Evolutionary conservation across 2,329 filamentous ascomycete genomes (phyloP).

Genomic region (Fusarium ramigenum): DNA sequence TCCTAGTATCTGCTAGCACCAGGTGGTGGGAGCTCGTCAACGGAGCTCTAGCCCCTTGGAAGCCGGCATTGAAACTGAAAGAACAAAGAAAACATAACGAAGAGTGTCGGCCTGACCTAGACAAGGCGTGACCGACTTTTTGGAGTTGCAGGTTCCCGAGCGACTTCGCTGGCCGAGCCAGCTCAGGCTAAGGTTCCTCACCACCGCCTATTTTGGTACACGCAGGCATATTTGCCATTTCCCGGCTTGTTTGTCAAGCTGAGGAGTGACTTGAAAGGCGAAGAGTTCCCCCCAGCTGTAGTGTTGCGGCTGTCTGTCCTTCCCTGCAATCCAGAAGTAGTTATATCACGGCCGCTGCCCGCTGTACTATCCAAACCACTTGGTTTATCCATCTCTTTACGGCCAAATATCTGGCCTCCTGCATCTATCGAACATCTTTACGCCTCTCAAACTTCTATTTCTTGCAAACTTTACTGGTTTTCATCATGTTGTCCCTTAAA

Average conservation of each 20-base stretch:
- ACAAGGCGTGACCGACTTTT: constrained; percentile 37
- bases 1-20: constrained; percentile 29
- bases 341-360: constrained; percentile 44
- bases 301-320: constrained; percentile 36
- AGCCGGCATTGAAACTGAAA: constrained; percentile 18
- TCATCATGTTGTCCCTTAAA: constrained; percentile 69
- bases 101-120: constrained; percentile 24
- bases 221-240: constrained; percentile 29
- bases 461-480: constrained; percentile 27
- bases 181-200: constrained; percentile 30
- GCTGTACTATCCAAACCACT: constrained; percentile 38
- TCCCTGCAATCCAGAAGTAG: constrained; percentile 37
- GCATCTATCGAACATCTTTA: constrained; percentile 13
- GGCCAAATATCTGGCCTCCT: constrained; percentile 12
- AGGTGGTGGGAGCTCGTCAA: constrained; percentile 42
- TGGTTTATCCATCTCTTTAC: constrained; percentile 30
- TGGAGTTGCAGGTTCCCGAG: constrained; percentile 31
- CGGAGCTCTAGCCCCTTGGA: constrained; percentile 29
- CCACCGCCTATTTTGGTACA: constrained; percentile 28
- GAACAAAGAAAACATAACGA: constrained; percentile 38
- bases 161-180: constrained; percentile 26
- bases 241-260: constrained; percentile 43
- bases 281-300: constrained; percentile 36
- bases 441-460: neutral
- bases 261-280: constrained; percentile 35